Percentiles rank a stretch among this genome's conserved stretches.
Conservation (phyloP, 2,329 filamentous ascomycete genomes). For the Colletotrichum karsti region DNA sequence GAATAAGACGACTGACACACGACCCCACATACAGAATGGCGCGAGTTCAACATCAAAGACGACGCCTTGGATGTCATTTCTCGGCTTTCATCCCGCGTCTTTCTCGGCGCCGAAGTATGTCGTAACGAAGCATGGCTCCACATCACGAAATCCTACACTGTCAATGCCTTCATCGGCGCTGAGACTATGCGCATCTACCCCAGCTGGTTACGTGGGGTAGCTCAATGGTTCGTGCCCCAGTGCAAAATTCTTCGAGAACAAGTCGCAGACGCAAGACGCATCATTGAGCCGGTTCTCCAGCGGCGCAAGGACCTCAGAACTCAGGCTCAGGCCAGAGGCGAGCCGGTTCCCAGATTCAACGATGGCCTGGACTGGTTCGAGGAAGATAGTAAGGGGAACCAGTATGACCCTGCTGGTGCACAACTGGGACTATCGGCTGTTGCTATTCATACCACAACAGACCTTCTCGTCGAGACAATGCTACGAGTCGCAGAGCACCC, state of each 20-base stretch:
- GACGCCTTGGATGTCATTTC: constrained; percentile 46
- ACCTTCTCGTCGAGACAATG: constrained; percentile 44
- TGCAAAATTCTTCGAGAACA: constrained; percentile 40
- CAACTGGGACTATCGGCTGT: constrained; percentile 81
- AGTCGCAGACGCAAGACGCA: constrained; percentile 42
- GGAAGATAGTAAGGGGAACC: constrained; percentile 54
- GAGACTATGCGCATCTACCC: not conserved
- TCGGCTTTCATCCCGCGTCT: constrained; percentile 57
- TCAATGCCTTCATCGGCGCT: constrained; percentile 14
- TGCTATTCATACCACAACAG: constrained; percentile 52
- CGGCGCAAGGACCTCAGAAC: constrained; percentile 36
- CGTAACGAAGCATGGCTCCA: constrained; percentile 56
- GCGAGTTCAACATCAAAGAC: constrained; percentile 2
- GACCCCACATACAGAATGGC: constrained; percentile 15
- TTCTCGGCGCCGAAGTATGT: constrained; percentile 53
- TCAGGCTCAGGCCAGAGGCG: constrained; percentile 25
- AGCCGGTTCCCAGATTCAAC: constrained; percentile 30
- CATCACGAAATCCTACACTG: constrained; percentile 43
- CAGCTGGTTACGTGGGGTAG: not conserved
- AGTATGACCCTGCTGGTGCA: constrained; percentile 71
- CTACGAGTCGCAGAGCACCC: constrained; percentile 47
- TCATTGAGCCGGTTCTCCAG: constrained; percentile 43
- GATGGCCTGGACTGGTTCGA: constrained; percentile 55
- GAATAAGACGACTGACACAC: no score
- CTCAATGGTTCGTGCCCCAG: constrained; percentile 3